phyloP scores from a whole-genome alignment of 352 stramenopile species.

The Globisporangium splendens region DNA sequence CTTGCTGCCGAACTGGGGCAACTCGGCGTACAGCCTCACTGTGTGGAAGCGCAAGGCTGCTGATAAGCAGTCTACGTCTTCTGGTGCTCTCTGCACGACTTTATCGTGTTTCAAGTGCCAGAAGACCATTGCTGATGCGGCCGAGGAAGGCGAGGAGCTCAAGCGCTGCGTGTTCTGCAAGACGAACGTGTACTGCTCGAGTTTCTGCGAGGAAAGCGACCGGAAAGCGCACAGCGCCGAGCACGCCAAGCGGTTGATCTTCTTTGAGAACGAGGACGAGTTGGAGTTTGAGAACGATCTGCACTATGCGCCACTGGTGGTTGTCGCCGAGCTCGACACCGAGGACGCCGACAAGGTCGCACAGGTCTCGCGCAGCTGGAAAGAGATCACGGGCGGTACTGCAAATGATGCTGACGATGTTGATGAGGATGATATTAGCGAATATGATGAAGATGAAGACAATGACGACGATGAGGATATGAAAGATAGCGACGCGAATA shows the following conservation, averaged over 20 bases:
- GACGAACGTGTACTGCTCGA: constrained; percentile 76
- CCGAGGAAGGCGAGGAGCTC: constrained; percentile 37
- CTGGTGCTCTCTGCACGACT: constrained; percentile 4
- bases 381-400: constrained; percentile 19
- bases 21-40: constrained; percentile 71
- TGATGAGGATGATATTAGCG: neutral
- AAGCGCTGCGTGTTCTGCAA: constrained; percentile 73
- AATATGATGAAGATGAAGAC: constrained; percentile 12
- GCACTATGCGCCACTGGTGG: constrained; percentile 50
- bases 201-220: constrained; percentile 38
- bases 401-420: neutral
- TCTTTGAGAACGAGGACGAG: constrained; percentile 46
- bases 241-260: constrained; percentile 67
- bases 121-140: constrained; percentile 32
- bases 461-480: constrained; percentile 6
- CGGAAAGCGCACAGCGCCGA: constrained; percentile 45
- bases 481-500: neutral
- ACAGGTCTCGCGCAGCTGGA: constrained; percentile 40
- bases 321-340: constrained; percentile 28
- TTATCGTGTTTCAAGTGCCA: constrained; percentile 47
- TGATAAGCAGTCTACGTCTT: neutral
- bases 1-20: constrained; percentile 72
- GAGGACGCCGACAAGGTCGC: constrained; percentile 24
- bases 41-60: constrained; percentile 52
- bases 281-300: constrained; percentile 64